Percentiles rank a stretch among this genome's conserved stretches.
These are phyloP conservation scores for Cercospora sp. DNA, from an alignment of 2,329 filamentous ascomycete genomes.

Conservation along the genomic window DNA sequence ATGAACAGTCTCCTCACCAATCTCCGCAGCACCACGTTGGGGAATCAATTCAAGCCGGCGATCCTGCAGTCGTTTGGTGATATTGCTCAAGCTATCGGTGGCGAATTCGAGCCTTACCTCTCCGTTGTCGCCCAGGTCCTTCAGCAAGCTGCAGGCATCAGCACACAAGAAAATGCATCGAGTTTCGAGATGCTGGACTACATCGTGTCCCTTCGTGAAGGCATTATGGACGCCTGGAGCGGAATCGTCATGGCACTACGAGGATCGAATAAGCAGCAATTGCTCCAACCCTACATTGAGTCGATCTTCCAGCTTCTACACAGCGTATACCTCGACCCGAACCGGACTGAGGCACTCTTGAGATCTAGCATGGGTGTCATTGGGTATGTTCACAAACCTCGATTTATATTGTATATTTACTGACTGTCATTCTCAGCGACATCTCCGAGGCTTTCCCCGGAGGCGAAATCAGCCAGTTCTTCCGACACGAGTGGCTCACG, in stretches of 20 bases:
- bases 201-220: constrained; percentile 88
- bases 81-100: constrained; percentile 90
- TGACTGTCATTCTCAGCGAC: constrained; percentile 63
- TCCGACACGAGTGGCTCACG: constrained; percentile 89
- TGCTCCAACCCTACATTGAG: constrained; percentile 75
- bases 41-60: constrained; percentile 96
- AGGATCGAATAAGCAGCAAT: constrained; percentile 69
- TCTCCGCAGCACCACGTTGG: constrained; percentile 78
- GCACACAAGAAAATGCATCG: constrained; percentile 55
- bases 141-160: constrained; percentile 87
- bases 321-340: constrained; percentile 75
- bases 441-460: constrained; percentile 90
- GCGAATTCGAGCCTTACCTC: constrained; percentile 89
- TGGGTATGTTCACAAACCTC: constrained; percentile 62
- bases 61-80: constrained; percentile 98
- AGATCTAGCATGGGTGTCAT: constrained; percentile 96
- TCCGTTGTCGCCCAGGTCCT: constrained; percentile 90
- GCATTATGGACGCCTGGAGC: constrained; percentile 99
- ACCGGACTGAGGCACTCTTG: constrained; percentile 88
- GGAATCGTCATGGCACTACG: constrained; percentile 96
- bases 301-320: constrained; percentile 86
- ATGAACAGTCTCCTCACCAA: constrained; percentile 98
- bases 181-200: constrained; percentile 97
- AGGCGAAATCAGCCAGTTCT: constrained; percentile 79
- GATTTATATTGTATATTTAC: constrained; percentile 21